Evolutionary conservation across 768 basidiomycete genomes (phyloP).

Genomic region (Suillus ampliporus): DNA sequence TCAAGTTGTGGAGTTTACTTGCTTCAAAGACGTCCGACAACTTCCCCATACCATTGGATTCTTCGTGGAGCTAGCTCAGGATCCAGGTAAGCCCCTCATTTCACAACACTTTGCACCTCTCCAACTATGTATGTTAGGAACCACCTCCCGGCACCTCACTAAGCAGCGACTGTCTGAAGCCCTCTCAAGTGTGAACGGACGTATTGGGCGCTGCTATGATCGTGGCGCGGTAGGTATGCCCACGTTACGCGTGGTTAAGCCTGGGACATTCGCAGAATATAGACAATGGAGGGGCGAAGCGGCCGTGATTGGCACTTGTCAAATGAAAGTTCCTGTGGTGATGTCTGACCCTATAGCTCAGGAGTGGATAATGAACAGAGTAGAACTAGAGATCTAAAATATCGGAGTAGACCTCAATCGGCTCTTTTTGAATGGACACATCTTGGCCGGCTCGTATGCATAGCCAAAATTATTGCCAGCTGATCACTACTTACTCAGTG

Average conservation of each 20-base stretch:
- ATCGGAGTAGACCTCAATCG: too few species aligned
- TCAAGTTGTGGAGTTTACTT: conserved; percentile 12
- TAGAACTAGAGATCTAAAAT: too few species aligned
- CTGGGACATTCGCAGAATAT: conserved; percentile 19
- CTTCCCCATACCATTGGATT: conserved; percentile 11
- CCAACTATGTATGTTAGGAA: conserved; percentile 8
- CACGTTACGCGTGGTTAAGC: conserved; percentile 18
- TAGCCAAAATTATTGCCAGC: too few species aligned
- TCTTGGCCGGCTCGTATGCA: too few species aligned
- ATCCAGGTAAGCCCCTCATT: conserved; percentile 13
- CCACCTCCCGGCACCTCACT: conserved; percentile 4
- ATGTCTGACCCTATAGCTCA: too few species aligned
- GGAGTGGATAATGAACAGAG: too few species aligned
- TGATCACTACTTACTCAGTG: too few species aligned
- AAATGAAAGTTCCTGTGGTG: too few species aligned
- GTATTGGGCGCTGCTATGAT: not conserved
- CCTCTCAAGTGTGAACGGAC: conserved; percentile 6
- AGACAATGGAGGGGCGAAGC: conserved; percentile 13
- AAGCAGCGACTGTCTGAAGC: conserved; percentile 15
- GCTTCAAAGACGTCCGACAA: conserved; percentile 8
- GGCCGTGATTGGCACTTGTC: too few species aligned
- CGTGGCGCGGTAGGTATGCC: conserved; percentile 8
- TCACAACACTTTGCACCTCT: not conserved
- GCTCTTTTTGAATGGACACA: too few species aligned
- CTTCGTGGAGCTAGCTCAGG: conserved; percentile 19